Evolutionary conservation across 495 filamentous ascomycete species (phyloP), one percentile per base, ranked within the genome.

Genomic region (Penicillium samsonianum): DNA sequence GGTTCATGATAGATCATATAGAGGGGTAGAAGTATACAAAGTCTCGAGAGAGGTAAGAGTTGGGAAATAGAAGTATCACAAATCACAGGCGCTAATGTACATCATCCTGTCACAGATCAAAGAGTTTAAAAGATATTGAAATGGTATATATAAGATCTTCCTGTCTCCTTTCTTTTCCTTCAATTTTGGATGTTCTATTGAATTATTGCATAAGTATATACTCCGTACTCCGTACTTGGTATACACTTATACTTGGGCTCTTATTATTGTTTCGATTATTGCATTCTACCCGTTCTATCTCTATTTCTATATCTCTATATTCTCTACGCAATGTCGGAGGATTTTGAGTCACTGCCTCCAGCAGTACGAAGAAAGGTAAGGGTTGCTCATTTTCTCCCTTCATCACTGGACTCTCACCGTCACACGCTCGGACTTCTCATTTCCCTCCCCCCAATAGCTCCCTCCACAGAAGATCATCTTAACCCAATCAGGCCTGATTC

Each of bases 351-450:
- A 55, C 61, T 76, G 19, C 72, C 70, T 30, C 72, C 70, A 9
- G 67, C 67, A 10, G 59, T 74, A n/a, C 58, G 63, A 65, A 55
- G 70, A 59, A 76, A 74, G 67, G 72, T 76, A 67, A 58, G 65
- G 52, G 20, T 23, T 45, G n/a, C 11, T 59, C 14, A 26, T 49
- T 45, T 25, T n/a, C 41, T 50, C 26, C 37, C 11, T 20, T 44
- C 47, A 43, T 50, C 38, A 8, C 37, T 6, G 4, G 30, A 12
- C 23, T 41, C 45, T 31, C 33, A 20, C 35, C 26, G 11, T 25
- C 22, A 28, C 26, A 14, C 37, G 44, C 54, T 41, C 22, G 12
- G 33, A 50, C 14, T 44, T 31, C 8, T 25, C 23, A 30, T 14
- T 53, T 17, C 23, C 19, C 19, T 42, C 23, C 12, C 23, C 12